Percentiles rank a stretch among this genome's conserved stretches.
phyloP scores from a whole-genome alignment of 2,329 filamentous ascomycete genomes.

The Hymenoscyphus linearis region DNA sequence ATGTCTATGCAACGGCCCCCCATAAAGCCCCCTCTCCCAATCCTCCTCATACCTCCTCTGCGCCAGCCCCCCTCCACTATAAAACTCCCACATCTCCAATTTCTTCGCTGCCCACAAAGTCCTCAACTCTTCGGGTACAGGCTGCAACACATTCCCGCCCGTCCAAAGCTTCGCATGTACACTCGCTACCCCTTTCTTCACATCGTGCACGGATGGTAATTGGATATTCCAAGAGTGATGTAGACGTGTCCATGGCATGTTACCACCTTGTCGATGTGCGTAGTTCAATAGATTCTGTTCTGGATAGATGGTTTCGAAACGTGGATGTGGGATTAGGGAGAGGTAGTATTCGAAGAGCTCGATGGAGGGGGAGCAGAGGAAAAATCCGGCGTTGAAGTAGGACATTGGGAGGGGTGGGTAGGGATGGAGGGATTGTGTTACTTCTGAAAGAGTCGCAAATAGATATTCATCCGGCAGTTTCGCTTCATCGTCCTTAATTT shows the following conservation, averaged over 20 bases:
- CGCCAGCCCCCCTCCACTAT: background rate
- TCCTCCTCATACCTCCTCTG: background rate
- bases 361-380: constrained; percentile 35
- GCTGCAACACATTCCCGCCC: constrained; percentile 16
- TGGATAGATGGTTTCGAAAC: constrained; percentile 36
- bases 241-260: constrained; percentile 39
- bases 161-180: constrained; percentile 38
- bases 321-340: constrained; percentile 32
- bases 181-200: constrained; percentile 31
- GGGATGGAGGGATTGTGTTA: constrained; percentile 32
- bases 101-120: constrained; percentile 10
- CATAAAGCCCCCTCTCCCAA: background rate
- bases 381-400: constrained; percentile 38
- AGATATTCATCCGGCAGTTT: constrained; percentile 33
- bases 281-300: constrained; percentile 43
- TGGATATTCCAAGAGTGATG: constrained; percentile 37
- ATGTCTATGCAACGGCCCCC: background rate
- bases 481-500: constrained; percentile 26
- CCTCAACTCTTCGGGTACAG: constrained; percentile 15
- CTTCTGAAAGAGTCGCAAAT: constrained; percentile 33
- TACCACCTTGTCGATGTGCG: constrained; percentile 36
- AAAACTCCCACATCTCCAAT: constrained; percentile 12
- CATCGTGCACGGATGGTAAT: constrained; percentile 34
- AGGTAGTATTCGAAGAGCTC: constrained; percentile 37
- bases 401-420: constrained; percentile 34